Evolutionary conservation across 2,329 filamentous ascomycete species (phyloP), one percentile per base, ranked within the genome.

Genomic region (Fusarium sp.): DNA sequence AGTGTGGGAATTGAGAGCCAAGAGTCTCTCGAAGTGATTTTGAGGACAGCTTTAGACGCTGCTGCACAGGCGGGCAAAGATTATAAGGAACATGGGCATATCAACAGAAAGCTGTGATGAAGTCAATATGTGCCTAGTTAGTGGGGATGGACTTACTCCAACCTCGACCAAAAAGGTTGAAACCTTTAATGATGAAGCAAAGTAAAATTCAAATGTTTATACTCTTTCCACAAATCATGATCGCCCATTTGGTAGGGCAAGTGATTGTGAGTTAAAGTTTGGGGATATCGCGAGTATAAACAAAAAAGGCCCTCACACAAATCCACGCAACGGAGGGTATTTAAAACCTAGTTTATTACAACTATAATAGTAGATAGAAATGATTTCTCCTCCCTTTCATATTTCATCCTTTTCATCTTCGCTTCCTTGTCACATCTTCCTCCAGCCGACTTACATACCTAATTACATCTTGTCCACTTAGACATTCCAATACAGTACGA

Each of bases 1-100:
- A 79, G 78, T 24, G 80, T 81, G 1, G 84, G 83, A 2, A 61
- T 84, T 8, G 83, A 86, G 73, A 75, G 75, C 1, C 69, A 71
- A 55, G 71, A 71, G 50, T 72, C 75, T 33, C 26, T 83, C 49
- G 32, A 58, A 15, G 28, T 14, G 14, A 43, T 74, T 41, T 41
- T 74, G 4, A 40, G 33, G 19, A 48, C 32, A 14, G 72, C 71
- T 11, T 43, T 74, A n/a, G 19, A 56, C 10, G 71, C 69, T 3
- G 67, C 28, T 22, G 22, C 43, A 17, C 14, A 22, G 9, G 26
- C 32, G 20, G 13, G 26, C 32, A 35, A 28, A 4, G 30, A 7
- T 20, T 26, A 6, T 3, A 26, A 11, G 4, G 44, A 30, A 11
- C 22, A 24, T 44, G 32, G 22, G 3, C 3, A 43, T 20, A 22